Evolutionary conservation across 371 early-diverging fungal species (phyloP), one percentile per base, ranked within the genome.

Genomic region (Mucor circinelloides): DNA sequence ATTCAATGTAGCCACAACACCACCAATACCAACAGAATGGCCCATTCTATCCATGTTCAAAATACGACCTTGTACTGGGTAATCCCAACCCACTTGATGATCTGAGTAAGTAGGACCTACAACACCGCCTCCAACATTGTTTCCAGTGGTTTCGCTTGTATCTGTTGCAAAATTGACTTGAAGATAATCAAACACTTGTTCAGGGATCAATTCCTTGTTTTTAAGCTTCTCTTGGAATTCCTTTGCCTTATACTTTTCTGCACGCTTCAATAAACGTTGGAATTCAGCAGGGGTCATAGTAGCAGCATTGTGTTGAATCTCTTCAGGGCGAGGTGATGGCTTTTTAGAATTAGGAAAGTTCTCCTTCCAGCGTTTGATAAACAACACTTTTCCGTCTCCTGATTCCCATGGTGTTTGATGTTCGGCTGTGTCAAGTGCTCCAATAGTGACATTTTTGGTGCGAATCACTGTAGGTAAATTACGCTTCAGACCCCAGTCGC

Each of bases 401-500:
- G 88, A 87, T 57, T 85, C 78, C 82, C 90, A 91, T 19, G 89
- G 88, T 2, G 89, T 90, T 63, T 90, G 89, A 77, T 90, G 91
- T 70, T 92, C 92, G 38, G 82, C 78, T 10, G 92, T 90, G 64
- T 93, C 94, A 27, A 92, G 77, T 30, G 83, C 81, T 27, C 79
- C 71, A 32, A 93, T 77, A 38, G 84, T 84, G 46, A 90, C 80
- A 63, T 79, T 64, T 30, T 81, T 82, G 30, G 93, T 88, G 36
- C 85, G 77, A 62, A 91, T 81, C 21, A 87, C 86, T 12, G 81
- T 82, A n/a, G 94, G 93, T 59, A 93, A 72, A 60, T 85, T 84
- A 38, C 93, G 91, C 76, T 93, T 93, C 71, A 93, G 64, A 13
- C 94, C 94, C 92, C 92, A 93, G 70, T 92, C 89, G 32, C 91